Evolutionary conservation across 768 basidiomycete genomes (phyloP), one percentile per base, ranked within the genome.

Genomic region (Amanita polypyramis): DNA sequence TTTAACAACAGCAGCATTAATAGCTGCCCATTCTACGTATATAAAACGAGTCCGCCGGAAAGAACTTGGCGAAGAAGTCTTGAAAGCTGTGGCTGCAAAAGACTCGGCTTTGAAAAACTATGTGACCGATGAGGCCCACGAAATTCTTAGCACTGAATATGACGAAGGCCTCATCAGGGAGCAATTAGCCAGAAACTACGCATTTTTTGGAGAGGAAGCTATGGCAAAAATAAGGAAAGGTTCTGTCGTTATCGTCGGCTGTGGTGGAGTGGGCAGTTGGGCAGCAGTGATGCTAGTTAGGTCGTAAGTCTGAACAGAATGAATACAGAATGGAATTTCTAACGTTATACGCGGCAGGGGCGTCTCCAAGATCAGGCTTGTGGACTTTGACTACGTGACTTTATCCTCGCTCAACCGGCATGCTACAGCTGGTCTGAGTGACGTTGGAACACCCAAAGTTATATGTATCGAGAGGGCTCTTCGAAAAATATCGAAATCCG

Each of bases 261-360:
- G 93, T 54, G 96, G 96, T 50, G 95, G 96, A 2, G 96, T 99
- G 0, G 96, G 96, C 0, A 93, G 89, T 59, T 95, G 92, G 89
- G 87, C 82, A 32, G 92, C 93, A 12, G 77, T 95, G 27, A 95
- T 95, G 95, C 78, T 92, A 21, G 83, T 80, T 38, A 70, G 93
- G 61, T 93, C 91, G 87, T 93, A 59, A 60, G 88, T 77, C 25
- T 20, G 27, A 11, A 7, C 21, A 35, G 7, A 11, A 9, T n/a
- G 36, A 19, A 29, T 4, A 14, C 4, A 4, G 15, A 36, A 25
- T 23, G 36, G 23, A 36, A 3, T 35, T 21, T 45, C 44, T 45
- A 33, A 47, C 25, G 27, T 38, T 30, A 27, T 17, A 25, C 25
- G 34, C 29, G 29, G 12, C 54, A 88, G 87, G 30, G 87, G 88